A percentile compares a stretch with the other conserved stretches of the same genome.
Evolutionary conservation across 257 asterid genomes (phyloP).

Genomic region (Fraxinus americana): DNA sequence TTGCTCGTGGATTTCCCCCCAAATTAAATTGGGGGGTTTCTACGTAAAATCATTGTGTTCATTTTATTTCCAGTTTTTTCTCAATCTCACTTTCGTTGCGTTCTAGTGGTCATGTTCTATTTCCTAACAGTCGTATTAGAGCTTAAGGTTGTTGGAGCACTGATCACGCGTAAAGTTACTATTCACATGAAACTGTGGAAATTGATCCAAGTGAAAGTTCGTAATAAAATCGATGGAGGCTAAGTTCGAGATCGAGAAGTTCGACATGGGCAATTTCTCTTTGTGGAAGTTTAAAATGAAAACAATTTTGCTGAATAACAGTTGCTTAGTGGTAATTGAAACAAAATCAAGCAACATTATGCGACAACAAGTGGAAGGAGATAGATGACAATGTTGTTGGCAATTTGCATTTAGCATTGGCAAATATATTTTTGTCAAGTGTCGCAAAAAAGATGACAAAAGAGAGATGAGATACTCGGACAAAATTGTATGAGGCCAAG

Average conservation of each 20-base stretch:
- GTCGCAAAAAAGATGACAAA: not conserved
- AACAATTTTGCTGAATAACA: not conserved
- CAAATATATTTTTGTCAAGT: not conserved
- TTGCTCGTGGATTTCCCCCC: not conserved
- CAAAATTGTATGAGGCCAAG: not conserved
- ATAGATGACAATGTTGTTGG: not conserved
- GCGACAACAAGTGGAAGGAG: not conserved
- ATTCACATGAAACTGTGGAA: not conserved
- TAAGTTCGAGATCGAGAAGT: not conserved
- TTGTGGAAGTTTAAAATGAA: not conserved
- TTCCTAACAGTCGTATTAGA: not conserved
- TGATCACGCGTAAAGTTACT: not conserved
- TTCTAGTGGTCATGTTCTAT: not conserved
- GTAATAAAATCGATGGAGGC: not conserved
- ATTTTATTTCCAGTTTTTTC: not conserved
- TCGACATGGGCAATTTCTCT: not conserved
- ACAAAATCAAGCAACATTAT: too few relatives aligned
- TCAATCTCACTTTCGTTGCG: not conserved
- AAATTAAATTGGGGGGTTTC: not conserved
- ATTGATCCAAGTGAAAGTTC: not conserved
- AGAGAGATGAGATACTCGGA: not conserved
- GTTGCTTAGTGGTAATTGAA: not conserved
- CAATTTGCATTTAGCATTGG: constrained; percentile 2
- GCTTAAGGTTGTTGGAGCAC: too few relatives aligned
- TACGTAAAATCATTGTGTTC: not conserved